Base-by-base conservation (phyloP, 1,139 yeast species). In the Geotrichum macrosporum region DNA sequence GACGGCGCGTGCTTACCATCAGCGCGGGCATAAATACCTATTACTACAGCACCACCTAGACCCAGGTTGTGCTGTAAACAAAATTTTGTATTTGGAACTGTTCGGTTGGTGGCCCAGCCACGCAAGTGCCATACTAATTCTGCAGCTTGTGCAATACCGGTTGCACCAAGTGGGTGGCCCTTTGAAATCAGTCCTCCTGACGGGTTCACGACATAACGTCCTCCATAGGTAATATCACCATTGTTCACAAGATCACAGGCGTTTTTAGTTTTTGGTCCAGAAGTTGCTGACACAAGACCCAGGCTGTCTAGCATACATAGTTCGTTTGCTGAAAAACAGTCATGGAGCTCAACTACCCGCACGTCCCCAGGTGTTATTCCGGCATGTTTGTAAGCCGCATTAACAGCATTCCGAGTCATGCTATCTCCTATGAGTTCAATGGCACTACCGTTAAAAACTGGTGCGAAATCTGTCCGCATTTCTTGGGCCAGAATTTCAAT, bases 91-190 rank as follows among this genome's bases (percentile, higher is more conserved):
- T 54, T 47, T 16, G 57, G 57, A 19, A 61, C 62, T 2, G 55
- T 46, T 9, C 65, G 56, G 49, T 61, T 61, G 18, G 56, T 55
- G 10, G 64, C 61, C 62, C 64, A 60, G 9, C 64, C 64, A 32
- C 65, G 55, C 31, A 61, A 44, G 39, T 61, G 65, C 64, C 64
- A 61, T 16, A 55, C 57, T 8, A 61, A 53, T 44, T 61, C 65
- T 3, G 61, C 56, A 45, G 61, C 58, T 48, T 61, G 64, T 6
- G 64, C 64, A 10, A 61, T 50, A 6, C 64, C 64, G n/a, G 65
- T 61, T 5, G 64, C 65, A 6, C 64, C 65, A n/a, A 61, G 54
- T 8, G 64, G 63, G 35, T 61, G 65, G 34, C 65, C 65, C 52
- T 61, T 61, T 41, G 58, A 52, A 38, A 60, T 59, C 24, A 61